Evolutionary conservation across 1,139 yeast genomes (phyloP), one percentile per base, ranked within the genome.

Genomic region (Blastobotrys apis): DNA sequence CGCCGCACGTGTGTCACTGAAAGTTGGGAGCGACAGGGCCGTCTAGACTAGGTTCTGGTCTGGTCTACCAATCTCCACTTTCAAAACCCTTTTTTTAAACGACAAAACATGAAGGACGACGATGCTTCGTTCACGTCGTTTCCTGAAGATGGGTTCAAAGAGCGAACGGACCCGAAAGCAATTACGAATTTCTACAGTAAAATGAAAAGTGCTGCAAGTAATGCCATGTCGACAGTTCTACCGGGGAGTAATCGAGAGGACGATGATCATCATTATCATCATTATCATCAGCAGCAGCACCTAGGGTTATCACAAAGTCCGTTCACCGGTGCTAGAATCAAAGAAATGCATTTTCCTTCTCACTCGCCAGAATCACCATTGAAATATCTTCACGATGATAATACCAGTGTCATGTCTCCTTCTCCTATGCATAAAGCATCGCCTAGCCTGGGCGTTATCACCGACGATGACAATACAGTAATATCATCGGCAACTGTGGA

Each of bases 181-280:
- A 38, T 59, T 25, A 50, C 60, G 3, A 52, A 48, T 33, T 51
- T 59, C 39, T 58, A 58, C 45, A 50, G 50, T 26, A 53, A 52
- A 37, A 50, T 60, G 48, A 51, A 52, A 33, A 53, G 58, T n/a
- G 39, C 54, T 20, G 55, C 54, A 10, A 47, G 52, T 12, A 48
- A 52, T 16, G 62, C 55, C 16, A 56, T 60, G 43, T 52, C 54
- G 10, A 53, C 53, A 35, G 64, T 57, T 1, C 48, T 60, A 9
- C 61, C 58, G 32, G 30, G 31, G 35, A 16, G 10, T 32, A 19
- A n/a, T 31, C 19, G 22, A 3, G 9, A 5, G n/a, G 39, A 35
- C 12, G 33, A 8, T 22, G 15, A 17, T n/a, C 23, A 16, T 15
- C 27, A 37, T 10, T 17, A 37, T 17, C 22, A 23, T 8, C 16